Base-by-base conservation (phyloP, 495 filamentous ascomycete genomes). In the Talaromyces proteolyticus region DNA sequence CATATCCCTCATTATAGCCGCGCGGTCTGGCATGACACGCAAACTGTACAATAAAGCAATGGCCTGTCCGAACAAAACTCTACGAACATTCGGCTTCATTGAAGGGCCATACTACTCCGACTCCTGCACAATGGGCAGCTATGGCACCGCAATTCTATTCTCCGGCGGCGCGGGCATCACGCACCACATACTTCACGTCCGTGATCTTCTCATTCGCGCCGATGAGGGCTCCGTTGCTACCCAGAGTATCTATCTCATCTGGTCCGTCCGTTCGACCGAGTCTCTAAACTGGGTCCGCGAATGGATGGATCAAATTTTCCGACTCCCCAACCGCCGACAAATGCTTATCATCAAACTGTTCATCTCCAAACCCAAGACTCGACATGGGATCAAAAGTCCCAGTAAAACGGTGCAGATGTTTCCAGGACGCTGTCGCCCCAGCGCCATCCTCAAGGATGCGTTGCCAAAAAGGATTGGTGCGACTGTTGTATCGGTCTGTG, bases 221-320 rank as follows among this genome's bases (percentile, higher is more conserved):
- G 67, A 62, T 37, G 79, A 80, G 41, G 78, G 78, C 37, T 85
- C 80, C 0, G 78, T 83, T 2, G 82, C 86, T 7, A 78, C 81
- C 0, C 78, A 80, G 38, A 81, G 83, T 47, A 70, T 91, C 45
- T 63, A 87, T 0, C 74, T 93, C 11, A 80, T 91, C 11, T 93
- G 88, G 88, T 77, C 79, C 46, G 84, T 92, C 42, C 86, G 87
- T 57, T 84, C 74, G 37, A 82, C 81, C 20, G 87, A 91, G 53
- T 82, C 86, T 51, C 72, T 93, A 19, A 87, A 91, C 57, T 93
- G 88, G 88, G 85, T 92, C 47, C 75, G 86, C 6, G 82, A 85
- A 3, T 93, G 86, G 86, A 92, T 93, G 89, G 88, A 88, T 46
- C 74, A 85, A 57, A 87, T 92, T 47, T 73, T 93, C 38, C 73